These are phyloP conservation scores for Populus ilicifolia DNA, from an alignment of 345 rosid species.

Conservation along the genomic window DNA sequence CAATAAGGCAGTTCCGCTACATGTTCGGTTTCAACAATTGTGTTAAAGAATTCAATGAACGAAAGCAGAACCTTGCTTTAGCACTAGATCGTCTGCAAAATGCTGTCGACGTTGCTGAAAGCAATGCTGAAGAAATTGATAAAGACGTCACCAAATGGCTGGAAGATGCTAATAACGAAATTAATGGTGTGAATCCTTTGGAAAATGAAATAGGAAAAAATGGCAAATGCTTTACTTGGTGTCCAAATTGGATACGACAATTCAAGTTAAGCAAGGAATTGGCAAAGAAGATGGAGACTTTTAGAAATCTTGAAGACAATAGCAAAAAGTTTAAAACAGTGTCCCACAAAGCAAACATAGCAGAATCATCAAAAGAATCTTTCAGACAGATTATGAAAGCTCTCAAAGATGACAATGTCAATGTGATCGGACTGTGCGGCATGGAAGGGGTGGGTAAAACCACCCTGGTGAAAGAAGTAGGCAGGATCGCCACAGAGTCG, in stretches of 20 bases:
- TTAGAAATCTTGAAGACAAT: background rate
- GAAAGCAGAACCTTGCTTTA: background rate
- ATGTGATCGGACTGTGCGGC: constrained; percentile 13
- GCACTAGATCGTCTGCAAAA: background rate
- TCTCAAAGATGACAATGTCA: background rate
- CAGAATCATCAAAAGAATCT: background rate
- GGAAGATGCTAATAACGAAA: background rate
- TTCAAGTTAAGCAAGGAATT: background rate
- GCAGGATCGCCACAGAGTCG: background rate
- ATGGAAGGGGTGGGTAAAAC: too few relatives aligned
- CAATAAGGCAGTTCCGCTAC: background rate
- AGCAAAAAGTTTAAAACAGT: background rate
- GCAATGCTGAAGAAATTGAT: background rate
- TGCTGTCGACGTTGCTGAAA: background rate
- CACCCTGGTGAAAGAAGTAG: constrained; percentile 16
- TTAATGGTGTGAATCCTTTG: background rate
- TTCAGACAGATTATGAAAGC: background rate
- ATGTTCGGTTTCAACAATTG: background rate
- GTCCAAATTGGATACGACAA: background rate
- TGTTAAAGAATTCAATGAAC: background rate
- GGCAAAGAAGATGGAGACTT: background rate
- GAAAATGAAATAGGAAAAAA: background rate
- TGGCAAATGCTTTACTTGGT: background rate
- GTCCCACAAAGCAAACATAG: background rate
- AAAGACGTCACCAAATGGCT: background rate